These are phyloP conservation scores for Eimeria sp. DNA, from an alignment of 169 alveolate species.

Conservation along the genomic window DNA sequence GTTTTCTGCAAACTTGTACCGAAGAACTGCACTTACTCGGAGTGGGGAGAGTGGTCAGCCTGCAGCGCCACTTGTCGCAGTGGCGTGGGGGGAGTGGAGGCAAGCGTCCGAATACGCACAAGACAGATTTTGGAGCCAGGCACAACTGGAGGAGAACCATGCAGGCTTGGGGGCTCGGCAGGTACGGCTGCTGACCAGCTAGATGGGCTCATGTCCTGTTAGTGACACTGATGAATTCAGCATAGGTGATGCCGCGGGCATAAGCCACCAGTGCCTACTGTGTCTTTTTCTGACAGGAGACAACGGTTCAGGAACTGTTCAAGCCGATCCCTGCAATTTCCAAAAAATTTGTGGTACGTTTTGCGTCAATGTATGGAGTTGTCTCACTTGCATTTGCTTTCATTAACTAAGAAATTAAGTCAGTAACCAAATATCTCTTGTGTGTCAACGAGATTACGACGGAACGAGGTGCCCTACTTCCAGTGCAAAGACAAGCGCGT, in stretches of 20 bases:
- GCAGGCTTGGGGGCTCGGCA: slow-evolving; percentile 22
- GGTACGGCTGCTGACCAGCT: slow-evolving; percentile 6
- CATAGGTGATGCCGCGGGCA: background rate
- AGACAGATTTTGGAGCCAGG: slow-evolving; percentile 62
- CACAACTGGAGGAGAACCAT: slow-evolving; percentile 50
- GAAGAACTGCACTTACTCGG: slow-evolving; percentile 36
- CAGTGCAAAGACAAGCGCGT: background rate
- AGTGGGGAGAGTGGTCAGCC: slow-evolving; percentile 69
- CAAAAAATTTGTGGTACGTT: slow-evolving; percentile 64
- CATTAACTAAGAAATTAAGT: background rate
- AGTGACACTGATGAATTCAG: background rate
- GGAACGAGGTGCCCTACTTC: background rate
- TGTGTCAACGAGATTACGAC: background rate
- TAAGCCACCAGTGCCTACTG: background rate
- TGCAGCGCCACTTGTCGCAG: slow-evolving; percentile 76
- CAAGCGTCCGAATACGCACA: slow-evolving; percentile 61
- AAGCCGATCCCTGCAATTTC: slow-evolving; percentile 23
- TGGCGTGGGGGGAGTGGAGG: slow-evolving; percentile 50
- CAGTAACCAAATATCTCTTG: background rate
- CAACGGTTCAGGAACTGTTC: slow-evolving; percentile 38
- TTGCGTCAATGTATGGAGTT: background rate
- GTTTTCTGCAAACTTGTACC: slow-evolving; percentile 40
- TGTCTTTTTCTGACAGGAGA: background rate
- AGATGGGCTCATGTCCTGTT: background rate
- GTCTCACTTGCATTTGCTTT: background rate